phyloP scores from a whole-genome alignment of 257 asterid species.

The Leonotis leonurus region DNA sequence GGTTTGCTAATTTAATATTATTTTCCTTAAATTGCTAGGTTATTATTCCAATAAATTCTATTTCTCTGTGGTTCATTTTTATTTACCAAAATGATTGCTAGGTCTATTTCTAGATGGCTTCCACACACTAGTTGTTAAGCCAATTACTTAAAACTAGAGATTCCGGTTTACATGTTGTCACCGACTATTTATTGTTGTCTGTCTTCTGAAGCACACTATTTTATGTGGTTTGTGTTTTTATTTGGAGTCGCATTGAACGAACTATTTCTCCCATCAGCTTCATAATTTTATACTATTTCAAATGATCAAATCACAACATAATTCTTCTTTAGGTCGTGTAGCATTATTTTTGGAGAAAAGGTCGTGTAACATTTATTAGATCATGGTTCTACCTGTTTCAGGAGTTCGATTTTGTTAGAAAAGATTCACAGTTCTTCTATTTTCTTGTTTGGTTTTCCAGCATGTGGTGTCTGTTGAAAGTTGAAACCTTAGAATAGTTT shows the following conservation, averaged over 20 bases:
- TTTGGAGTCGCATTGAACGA: neutral
- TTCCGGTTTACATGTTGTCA: slow-evolving; percentile 4
- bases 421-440: neutral
- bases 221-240: neutral
- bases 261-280: neutral
- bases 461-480: neutral
- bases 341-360: no score
- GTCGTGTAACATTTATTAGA: neutral
- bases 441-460: neutral
- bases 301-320: neutral
- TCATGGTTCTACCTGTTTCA: neutral
- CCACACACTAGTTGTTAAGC: neutral
- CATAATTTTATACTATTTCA: neutral
- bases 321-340: neutral
- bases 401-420: neutral
- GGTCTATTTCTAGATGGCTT: neutral
- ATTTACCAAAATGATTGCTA: neutral
- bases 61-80: neutral
- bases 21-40: neutral
- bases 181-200: neutral
- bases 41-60: neutral
- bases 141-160: neutral
- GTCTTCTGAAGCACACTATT: neutral
- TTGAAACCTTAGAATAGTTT: neutral
- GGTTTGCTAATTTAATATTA: neutral